Conservation (phyloP, 805 yeast species). For the Candida koratica region DNA sequence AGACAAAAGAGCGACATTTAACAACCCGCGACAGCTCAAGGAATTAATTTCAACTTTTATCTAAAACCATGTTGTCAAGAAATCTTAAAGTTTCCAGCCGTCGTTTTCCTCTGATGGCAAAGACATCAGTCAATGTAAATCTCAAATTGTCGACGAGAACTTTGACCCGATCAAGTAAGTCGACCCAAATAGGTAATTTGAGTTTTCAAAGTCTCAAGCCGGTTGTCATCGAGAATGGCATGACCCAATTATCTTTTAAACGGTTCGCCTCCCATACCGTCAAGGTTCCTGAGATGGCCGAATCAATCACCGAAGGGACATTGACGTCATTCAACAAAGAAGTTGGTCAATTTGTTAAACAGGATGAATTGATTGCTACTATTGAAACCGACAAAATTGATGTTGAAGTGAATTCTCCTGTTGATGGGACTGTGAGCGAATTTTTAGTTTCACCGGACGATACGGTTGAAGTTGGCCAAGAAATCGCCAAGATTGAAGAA, state of each 20-base stretch:
- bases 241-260: constrained; percentile 20
- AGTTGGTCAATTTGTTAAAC: constrained; percentile 83
- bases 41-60: too few relatives aligned
- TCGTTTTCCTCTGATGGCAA: constrained; percentile 14
- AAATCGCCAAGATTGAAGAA: constrained; percentile 79
- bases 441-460: constrained; percentile 80
- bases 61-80: constrained; percentile 21
- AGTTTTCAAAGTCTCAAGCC: constrained; percentile 1
- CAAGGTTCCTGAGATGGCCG: constrained; percentile 98
- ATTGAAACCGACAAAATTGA: constrained; percentile 98
- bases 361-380: constrained; percentile 90
- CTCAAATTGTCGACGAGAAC: constrained; percentile 6
- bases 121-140: constrained; percentile 8
- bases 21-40: constrained; percentile 3
- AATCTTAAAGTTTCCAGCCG: constrained; percentile 14
- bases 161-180: constrained; percentile 4
- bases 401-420: constrained; percentile 93
- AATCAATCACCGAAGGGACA: constrained; percentile 96
- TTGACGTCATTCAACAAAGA: constrained; percentile 60
- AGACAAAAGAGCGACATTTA: constrained; percentile 6
- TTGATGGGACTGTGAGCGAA: constrained; percentile 84
- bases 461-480: constrained; percentile 95
- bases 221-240: neutral
- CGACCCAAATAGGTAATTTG: too few relatives aligned
- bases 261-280: constrained; percentile 49